Base-by-base conservation (phyloP, 2,329 filamentous ascomycete species). In the Claviceps maximensis region DNA sequence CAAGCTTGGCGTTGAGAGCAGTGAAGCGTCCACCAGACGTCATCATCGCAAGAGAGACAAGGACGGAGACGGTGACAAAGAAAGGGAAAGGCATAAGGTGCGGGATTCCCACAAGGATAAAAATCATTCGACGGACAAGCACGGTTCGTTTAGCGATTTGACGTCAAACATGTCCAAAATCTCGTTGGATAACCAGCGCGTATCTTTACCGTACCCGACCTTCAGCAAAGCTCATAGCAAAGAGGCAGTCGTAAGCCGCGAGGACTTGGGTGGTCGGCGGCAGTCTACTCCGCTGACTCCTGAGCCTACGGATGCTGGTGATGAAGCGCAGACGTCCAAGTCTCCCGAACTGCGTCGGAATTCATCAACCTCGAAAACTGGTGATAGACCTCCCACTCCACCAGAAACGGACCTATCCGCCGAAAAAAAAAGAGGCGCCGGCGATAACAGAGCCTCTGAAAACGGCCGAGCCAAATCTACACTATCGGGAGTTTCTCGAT, bases 141-240 rank as follows among this genome's bases (percentile, higher is more conserved):
- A 59, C 42, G 59, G 65, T 42, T 73, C 72, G 41, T 72, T 73
- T 62, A 74, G 73, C 49, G 74, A 80, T 51, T 63, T 78, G 47
- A 72, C 76, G 13, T 74, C 74, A 23, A 74, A 75, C 61, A 64
- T 77, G 50, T 64, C 67, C 50, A 65, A 62, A 47, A 63, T 66
- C 8, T 64, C 63, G 23, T 56, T 70, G 23, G 65, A 68, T 46
- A 70, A 66, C 55, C 72, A 76, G 51, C 74, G 75, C 29, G 65
- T 73, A 36, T 78, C 76, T 56, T 65, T 86, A 44, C 84, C 87
- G 7, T 95, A 95, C 65, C 88, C 89, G 1, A 77, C 78, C 12
- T 89, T 94, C 68, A 93, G 87, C 70, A 96, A 94, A 70, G 86
- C 86, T 13, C 88, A 95, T 67, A 94, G 89, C 74, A 93, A 89